A percentile compares a stretch with the other conserved stretches of the same genome.
Conservation (phyloP, 1,284 basidiomycete species). For the Limonomyces culmigenus region DNA sequence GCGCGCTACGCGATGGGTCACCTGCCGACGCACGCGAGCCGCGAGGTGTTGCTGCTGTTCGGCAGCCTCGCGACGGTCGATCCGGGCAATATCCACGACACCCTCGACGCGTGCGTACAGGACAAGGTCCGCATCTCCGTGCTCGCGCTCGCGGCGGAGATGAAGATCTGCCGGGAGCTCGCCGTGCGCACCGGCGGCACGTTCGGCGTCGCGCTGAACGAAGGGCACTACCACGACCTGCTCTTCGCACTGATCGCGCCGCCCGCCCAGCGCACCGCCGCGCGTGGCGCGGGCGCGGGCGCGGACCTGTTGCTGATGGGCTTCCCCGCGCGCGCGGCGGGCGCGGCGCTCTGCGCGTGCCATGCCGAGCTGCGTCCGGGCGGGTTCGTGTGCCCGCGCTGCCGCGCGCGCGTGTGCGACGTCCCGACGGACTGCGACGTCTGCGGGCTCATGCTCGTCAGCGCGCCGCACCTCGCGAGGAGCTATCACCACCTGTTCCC, state of each 20-base stretch:
- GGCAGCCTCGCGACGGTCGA: constrained; percentile 94
- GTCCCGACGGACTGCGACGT: constrained; percentile 97
- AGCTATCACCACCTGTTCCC: constrained; percentile 93
- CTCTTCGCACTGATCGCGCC: constrained; percentile 94
- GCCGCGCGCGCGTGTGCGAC: constrained; percentile 86
- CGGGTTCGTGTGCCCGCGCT: constrained; percentile 92
- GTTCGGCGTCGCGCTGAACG: constrained; percentile 92
- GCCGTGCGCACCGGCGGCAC: constrained; percentile 84
- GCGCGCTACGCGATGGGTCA: constrained; percentile 87
- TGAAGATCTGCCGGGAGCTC: constrained; percentile 91
- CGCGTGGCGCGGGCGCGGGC: constrained; percentile 16
- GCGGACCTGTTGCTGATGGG: constrained; percentile 98
- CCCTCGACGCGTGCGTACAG: constrained; percentile 65
- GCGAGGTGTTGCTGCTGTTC: constrained; percentile 87
- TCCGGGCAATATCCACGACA: constrained; percentile 91
- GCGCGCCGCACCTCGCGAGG: constrained; percentile 89
- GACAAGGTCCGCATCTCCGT: constrained; percentile 84
- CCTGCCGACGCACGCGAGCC: constrained; percentile 86
- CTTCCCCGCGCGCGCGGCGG: constrained; percentile 84
- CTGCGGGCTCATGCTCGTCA: constrained; percentile 94
- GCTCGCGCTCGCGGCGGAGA: constrained; percentile 87
- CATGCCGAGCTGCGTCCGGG: constrained; percentile 81
- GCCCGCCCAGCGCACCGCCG: constrained; percentile 60
- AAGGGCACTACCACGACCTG: constrained; percentile 91
- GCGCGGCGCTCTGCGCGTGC: constrained; percentile 79